These are phyloP conservation scores for Spatholobus suberectus DNA, from an alignment of 306 rosid genomes.

Conservation along the genomic window DNA sequence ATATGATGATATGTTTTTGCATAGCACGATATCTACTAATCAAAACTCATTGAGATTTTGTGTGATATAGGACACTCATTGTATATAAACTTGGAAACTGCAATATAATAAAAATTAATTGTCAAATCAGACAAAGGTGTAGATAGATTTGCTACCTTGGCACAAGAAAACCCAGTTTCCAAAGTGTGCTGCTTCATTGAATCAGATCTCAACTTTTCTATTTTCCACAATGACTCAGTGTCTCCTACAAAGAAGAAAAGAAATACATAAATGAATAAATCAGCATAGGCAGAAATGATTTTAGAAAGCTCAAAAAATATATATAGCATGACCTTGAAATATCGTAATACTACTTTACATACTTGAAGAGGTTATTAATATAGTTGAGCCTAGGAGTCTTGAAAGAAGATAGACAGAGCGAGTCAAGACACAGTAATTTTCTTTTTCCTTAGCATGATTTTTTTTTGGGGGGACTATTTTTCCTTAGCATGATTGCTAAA, in stretches of 20 bases:
- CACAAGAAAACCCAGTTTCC: slow-evolving; percentile 75
- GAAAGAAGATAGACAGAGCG: background rate
- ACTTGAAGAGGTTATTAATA: slow-evolving; percentile 10
- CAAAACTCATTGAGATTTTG: slow-evolving; percentile 8
- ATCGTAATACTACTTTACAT: background rate
- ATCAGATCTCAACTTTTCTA: slow-evolving; percentile 78
- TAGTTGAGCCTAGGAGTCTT: background rate
- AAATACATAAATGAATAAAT: slow-evolving; percentile 37
- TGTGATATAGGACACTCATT: background rate
- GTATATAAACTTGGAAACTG: slow-evolving; percentile 4
- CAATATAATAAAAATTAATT: slow-evolving; percentile 13
- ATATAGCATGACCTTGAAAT: slow-evolving; percentile 15
- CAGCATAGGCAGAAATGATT: background rate
- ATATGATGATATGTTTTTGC: slow-evolving; percentile 6
- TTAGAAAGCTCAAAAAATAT: slow-evolving; percentile 30
- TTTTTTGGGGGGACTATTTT: background rate
- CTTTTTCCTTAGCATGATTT: background rate
- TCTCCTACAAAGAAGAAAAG: slow-evolving; percentile 63
- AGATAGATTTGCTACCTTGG: slow-evolving; percentile 62
- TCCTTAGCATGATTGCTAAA: slow-evolving; percentile 7
- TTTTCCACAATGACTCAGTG: slow-evolving; percentile 68
- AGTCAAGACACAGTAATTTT: slow-evolving; percentile 7
- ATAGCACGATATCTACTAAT: background rate
- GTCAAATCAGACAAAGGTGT: slow-evolving; percentile 3
- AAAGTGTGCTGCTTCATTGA: slow-evolving; percentile 72